These are phyloP conservation scores for Salvia sclarea DNA, from an alignment of 305 asterid genomes.

Conservation along the genomic window DNA sequence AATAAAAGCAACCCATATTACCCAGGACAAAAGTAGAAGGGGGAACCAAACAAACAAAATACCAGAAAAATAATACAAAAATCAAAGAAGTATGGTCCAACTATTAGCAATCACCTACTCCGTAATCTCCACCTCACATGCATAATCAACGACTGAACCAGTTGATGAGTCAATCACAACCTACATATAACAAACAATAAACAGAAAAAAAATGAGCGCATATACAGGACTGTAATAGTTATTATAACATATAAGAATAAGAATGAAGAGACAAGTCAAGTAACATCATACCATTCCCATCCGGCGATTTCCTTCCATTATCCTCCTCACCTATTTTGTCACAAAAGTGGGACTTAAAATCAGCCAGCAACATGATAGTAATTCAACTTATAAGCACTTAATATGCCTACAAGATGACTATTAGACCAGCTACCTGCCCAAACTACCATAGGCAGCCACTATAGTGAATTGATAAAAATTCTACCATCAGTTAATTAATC, in stretches of 20 bases:
- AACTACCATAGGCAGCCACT: background rate
- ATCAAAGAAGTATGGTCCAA: slow-evolving; percentile 14
- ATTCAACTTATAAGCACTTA: background rate
- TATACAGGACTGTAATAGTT: slow-evolving; percentile 12
- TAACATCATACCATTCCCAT: slow-evolving; percentile 83
- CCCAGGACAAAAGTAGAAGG: background rate
- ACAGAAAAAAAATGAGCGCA: slow-evolving; percentile 25
- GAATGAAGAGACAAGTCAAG: slow-evolving; percentile 16
- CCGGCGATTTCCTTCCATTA: slow-evolving; percentile 96
- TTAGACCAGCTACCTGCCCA: background rate
- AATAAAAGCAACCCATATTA: slow-evolving; percentile 24
- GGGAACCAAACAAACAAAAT: background rate
- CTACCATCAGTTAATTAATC: background rate
- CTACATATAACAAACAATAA: slow-evolving; percentile 45
- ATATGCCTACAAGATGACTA: slow-evolving; percentile 20
- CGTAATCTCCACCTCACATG: slow-evolving; percentile 96
- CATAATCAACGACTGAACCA: slow-evolving; percentile 81
- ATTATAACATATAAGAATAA: slow-evolving; percentile 16
- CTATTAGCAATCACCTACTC: slow-evolving; percentile 59
- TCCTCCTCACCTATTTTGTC: slow-evolving; percentile 84
- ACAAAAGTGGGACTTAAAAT: slow-evolving; percentile 23
- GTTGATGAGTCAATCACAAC: slow-evolving; percentile 69
- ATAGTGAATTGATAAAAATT: background rate
- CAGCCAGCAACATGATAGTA: slow-evolving; percentile 25
- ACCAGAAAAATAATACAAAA: background rate